Conservation (phyloP, 495 filamentous ascomycete species). For the Achaetomiella virescens region DNA sequence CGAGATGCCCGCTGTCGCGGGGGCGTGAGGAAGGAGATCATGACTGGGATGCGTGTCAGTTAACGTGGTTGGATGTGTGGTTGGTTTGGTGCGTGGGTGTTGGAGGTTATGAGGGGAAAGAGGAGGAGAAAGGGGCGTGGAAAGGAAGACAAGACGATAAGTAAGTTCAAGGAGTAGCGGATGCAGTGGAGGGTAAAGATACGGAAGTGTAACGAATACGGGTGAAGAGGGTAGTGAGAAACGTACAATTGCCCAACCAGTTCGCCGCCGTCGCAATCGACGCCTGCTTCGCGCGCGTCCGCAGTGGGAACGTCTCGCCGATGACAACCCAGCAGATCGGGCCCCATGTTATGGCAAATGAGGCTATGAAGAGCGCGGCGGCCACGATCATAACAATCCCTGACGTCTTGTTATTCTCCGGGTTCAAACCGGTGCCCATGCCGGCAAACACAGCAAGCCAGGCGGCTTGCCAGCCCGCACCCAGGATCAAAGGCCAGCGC, state of each 20-base stretch:
- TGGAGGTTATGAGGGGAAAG: not conserved
- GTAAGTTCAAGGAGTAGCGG: no score
- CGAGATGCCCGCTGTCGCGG: constrained; percentile 60
- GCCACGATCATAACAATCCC: constrained; percentile 70
- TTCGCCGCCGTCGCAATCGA: constrained; percentile 68
- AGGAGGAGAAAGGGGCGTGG: not conserved
- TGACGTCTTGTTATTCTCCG: constrained; percentile 42
- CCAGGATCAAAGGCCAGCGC: constrained; percentile 57
- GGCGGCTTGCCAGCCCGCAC: constrained; percentile 58
- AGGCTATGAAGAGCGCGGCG: constrained; percentile 61
- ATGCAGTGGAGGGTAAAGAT: no score
- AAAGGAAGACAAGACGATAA: not conserved
- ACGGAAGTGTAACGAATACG: no score
- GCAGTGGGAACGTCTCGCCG: constrained; percentile 68
- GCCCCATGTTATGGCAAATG: constrained; percentile 66
- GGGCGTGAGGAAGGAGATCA: constrained; percentile 79
- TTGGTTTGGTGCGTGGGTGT: no score
- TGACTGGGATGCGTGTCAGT: constrained; percentile 36
- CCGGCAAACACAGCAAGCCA: constrained; percentile 68
- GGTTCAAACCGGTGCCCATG: constrained; percentile 46
- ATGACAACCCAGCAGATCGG: constrained; percentile 73
- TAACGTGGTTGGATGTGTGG: no score
- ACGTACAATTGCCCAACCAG: constrained; percentile 68
- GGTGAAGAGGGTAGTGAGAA: no score
- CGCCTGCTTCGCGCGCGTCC: constrained; percentile 65